These are phyloP conservation scores for Luvunga scandens DNA, from an alignment of 345 rosid genomes.

Conservation along the genomic window DNA sequence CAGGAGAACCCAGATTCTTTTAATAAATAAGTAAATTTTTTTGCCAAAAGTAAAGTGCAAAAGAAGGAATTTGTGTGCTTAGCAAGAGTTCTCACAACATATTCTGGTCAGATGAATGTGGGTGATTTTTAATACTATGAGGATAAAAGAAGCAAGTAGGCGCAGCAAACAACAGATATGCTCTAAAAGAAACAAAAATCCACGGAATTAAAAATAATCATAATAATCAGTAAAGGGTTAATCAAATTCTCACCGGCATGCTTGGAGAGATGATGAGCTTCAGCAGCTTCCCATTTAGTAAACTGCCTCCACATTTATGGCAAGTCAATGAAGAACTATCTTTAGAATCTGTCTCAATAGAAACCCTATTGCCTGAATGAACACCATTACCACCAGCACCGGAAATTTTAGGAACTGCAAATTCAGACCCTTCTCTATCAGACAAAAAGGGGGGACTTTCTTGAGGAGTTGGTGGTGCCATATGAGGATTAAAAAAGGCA, in stretches of 20 bases:
- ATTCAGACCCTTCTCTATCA: slow-evolving; percentile 58
- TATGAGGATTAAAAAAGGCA: slow-evolving; percentile 72
- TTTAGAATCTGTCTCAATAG: slow-evolving; percentile 58
- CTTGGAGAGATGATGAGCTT: slow-evolving; percentile 93
- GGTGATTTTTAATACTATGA: slow-evolving; percentile 2
- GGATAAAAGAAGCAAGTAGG: slow-evolving; percentile 16
- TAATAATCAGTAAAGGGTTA: background rate
- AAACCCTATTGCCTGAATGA: slow-evolving; percentile 52
- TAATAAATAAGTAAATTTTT: background rate
- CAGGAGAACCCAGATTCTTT: background rate
- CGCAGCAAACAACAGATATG: slow-evolving; percentile 14
- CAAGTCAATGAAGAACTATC: slow-evolving; percentile 64
- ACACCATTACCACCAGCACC: slow-evolving; percentile 31
- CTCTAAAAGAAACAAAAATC: background rate
- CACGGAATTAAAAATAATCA: background rate
- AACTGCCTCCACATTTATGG: slow-evolving; percentile 96
- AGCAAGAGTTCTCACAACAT: background rate
- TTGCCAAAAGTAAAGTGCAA: background rate
- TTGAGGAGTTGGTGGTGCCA: slow-evolving; percentile 50
- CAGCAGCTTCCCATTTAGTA: slow-evolving; percentile 90
- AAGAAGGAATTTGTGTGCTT: background rate
- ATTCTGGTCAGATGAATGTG: slow-evolving; percentile 16
- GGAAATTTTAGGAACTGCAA: slow-evolving; percentile 26
- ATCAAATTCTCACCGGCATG: slow-evolving; percentile 72
- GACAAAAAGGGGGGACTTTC: slow-evolving; percentile 45